Base-by-base conservation (phyloP, 2,329 filamentous ascomycete genomes). In the Xylariomycetidae sp. region DNA sequence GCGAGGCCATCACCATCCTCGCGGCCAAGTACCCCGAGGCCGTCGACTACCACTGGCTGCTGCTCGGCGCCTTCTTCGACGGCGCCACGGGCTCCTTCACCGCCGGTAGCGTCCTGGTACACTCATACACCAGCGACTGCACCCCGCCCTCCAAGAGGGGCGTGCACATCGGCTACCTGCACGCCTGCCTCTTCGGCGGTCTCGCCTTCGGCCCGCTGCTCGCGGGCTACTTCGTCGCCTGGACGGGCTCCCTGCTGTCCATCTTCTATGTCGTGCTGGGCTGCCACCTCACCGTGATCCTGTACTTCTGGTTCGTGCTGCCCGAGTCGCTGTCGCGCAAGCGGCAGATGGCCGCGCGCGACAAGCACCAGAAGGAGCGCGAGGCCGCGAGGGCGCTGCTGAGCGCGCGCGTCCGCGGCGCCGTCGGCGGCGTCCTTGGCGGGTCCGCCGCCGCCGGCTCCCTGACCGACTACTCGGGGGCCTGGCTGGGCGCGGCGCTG, bases 81-180 rank as follows among this genome's bases (percentile, higher is more conserved):
- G 92, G 92, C 4, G 53, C 95, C 5, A 80, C 80, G 8, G 92
- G 92, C 6, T 95, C 89, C 1, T 95, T 96, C 56, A 94, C 88
- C 1, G 78, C 87, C 1, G 83, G 82, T 17, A 84, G 83, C 28
- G 66, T 82, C 14, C 66, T 94, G 37, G 81, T 79, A 15, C 82
- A 94, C 57, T 88, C 90, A 0, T 98, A 97, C 59, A 82, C 85
- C 10, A 82, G 87, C 25, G 92, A 98, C 59, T 95, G 88, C 59
- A 90, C 88, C 1, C 69, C 84, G 4, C 85, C 88, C 0, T 82
- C 85, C 18, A 78, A 77, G 51, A 80, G 92, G 14, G 85, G 83
- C 39, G 84, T 94, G 6, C 78, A 81, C 4, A 92, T 97, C 57
- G 89, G 88, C 6, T 90, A 89, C 55, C 82, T 97, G 49, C 87